These are phyloP conservation scores for Perkinsus chesapeaki DNA, from an alignment of 169 alveolate genomes.

Conservation along the genomic window DNA sequence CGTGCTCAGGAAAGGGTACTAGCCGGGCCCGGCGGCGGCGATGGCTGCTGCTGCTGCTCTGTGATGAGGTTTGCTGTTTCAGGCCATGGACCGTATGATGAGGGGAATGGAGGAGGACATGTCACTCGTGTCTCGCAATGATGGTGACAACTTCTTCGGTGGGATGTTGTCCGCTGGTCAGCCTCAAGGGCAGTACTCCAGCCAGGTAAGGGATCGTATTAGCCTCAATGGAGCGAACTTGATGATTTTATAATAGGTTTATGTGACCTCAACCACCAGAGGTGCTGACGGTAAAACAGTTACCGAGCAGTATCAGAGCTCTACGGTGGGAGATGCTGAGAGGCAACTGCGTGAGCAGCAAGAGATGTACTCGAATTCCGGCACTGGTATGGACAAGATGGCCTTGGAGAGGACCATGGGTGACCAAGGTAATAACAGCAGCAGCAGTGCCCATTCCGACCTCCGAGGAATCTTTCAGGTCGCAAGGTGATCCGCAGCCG, in stretches of 20 bases:
- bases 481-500: background rate
- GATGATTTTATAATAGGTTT: background rate
- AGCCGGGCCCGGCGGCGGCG: background rate
- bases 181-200: background rate
- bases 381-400: background rate
- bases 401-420: slow-evolving; percentile 7
- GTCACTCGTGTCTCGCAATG: background rate
- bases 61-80: background rate
- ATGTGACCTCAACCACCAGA: background rate
- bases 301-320: background rate
- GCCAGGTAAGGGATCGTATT: background rate
- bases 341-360: background rate
- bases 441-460: too few relatives aligned
- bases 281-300: background rate
- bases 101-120: background rate
- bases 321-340: background rate
- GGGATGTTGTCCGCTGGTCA: background rate
- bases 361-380: background rate
- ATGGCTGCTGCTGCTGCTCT: too few relatives aligned
- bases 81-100: background rate
- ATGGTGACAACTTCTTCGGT: background rate
- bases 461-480: background rate
- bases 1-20: background rate
- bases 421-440: background rate
- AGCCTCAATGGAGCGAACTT: background rate